Percentiles rank a stretch among this genome's conserved stretches.
These are phyloP conservation scores for Colletotrichum sp. DNA, from an alignment of 2,329 filamentous ascomycete species.

Conservation along the genomic window DNA sequence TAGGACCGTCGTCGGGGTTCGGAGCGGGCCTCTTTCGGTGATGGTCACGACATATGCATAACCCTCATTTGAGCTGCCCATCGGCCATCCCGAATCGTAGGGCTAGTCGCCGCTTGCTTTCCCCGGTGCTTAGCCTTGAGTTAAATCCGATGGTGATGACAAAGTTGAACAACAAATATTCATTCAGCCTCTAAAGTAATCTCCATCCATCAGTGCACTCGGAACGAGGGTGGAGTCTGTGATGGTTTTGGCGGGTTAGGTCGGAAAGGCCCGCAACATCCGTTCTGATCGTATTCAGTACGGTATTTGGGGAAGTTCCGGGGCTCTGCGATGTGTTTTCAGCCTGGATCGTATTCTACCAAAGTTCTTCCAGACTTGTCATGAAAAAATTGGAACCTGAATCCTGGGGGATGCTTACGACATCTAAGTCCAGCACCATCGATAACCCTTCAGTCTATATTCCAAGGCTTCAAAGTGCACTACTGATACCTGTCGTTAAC, in stretches of 20 bases:
- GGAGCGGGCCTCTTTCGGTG: slow-evolving; percentile 8
- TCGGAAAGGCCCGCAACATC: background rate
- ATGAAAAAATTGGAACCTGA: background rate
- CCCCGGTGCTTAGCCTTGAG: background rate
- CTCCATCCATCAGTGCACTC: background rate
- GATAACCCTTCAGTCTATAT: background rate
- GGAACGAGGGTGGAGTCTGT: background rate
- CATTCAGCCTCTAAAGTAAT: background rate
- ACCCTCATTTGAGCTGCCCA: background rate
- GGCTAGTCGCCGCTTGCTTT: background rate
- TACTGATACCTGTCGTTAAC: background rate
- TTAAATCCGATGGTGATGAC: background rate
- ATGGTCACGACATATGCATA: background rate
- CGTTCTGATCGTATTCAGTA: background rate
- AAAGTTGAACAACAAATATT: background rate
- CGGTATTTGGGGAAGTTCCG: background rate
- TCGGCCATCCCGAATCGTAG: slow-evolving; percentile 3
- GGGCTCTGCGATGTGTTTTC: background rate
- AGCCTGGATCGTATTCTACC: background rate
- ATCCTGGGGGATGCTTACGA: background rate
- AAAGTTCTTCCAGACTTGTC: background rate
- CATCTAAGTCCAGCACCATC: background rate
- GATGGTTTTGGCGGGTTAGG: background rate
- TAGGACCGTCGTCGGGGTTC: background rate
- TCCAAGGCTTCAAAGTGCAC: background rate